phyloP scores from a whole-genome alignment of 768 basidiomycete species.

The Cystofilobasidium ferigula region DNA sequence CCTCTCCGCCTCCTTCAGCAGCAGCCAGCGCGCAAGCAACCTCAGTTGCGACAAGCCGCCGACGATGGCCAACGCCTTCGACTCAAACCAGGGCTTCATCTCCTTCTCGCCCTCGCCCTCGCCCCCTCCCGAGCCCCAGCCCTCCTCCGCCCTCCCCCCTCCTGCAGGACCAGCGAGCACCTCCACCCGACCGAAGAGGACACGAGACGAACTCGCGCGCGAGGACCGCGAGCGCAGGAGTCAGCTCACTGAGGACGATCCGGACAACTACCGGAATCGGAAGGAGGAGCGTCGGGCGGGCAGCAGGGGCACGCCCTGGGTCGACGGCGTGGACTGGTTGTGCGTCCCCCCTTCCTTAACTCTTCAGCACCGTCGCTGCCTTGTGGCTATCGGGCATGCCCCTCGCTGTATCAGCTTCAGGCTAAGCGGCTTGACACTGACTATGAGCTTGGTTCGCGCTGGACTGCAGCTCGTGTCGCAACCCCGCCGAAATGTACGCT shows the following conservation, averaged over 20 bases:
- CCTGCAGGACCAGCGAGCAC: background rate
- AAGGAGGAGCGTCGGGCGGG: conserved; percentile 19
- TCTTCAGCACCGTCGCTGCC: background rate
- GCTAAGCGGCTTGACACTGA: no score
- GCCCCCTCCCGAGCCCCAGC: conserved; percentile 10
- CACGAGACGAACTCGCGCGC: conserved; percentile 5
- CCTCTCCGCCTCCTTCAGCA: background rate
- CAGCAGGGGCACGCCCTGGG: conserved; percentile 52
- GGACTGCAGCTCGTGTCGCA: conserved; percentile 44
- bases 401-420: background rate
- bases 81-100: conserved; percentile 16
- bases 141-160: background rate
- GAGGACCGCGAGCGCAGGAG: conserved; percentile 2
- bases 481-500: conserved; percentile 71
- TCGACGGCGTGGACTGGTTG: conserved; percentile 58
- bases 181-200: conserved; percentile 6
- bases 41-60: no score
- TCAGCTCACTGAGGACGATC: conserved; percentile 10
- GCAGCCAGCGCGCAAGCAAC: background rate
- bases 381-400: background rate
- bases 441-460: no score
- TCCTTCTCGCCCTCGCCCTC: conserved; percentile 21
- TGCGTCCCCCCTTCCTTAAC: background rate
- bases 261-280: conserved; percentile 15
- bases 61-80: background rate